Base-by-base conservation (phyloP, 805 yeast genomes). In the Ogataea methylovora region DNA sequence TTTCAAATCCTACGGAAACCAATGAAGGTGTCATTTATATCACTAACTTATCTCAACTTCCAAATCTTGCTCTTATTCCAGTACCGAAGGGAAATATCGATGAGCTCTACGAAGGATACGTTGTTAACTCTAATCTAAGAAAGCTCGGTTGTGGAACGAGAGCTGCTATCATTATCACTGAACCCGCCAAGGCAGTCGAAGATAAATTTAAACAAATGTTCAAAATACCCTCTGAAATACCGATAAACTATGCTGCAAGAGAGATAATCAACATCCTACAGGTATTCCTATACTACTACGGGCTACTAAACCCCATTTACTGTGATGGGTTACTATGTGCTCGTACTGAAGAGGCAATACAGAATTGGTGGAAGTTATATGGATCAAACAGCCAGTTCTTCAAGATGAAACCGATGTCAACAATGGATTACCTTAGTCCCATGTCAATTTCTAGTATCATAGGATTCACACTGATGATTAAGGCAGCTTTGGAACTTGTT, bases 241-340 rank as follows among this genome's bases (percentile, higher is more conserved):
- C 84, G 1, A 58, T 79, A 3, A 56, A 61, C 8, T 80, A 76
- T 54, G 85, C 95, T 0, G 83, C 79, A 1, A 58, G 73, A 21
- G 95, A 86, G 51, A 56, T 92, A 29, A 79, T 87, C 3, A 73
- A 77, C 27, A 53, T 86, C 18, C 63, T 84, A 2, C 98, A 90
- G 57, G 76, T 78, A 1, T 72, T 83, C 27, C 65, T 90, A 17
- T 81, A 74, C 46, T 88, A 87, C 55, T 88, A 83, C 56, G 83
- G 78, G 36, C 56, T 86, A 27, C 64, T 86, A 11, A 80, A 77
- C 33, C 77, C 84, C 0, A 60, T 60, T 22, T 76, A 70, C 43
- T 84, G 84, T 37, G 97, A 92, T 58, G 97, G 98, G 0, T 60
- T 90, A 12, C 60, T 87, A 3, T 90, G 97, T 54, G 73, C 76